phyloP scores from a whole-genome alignment of 352 stramenopile genomes.

The Pythium sukuiense region DNA sequence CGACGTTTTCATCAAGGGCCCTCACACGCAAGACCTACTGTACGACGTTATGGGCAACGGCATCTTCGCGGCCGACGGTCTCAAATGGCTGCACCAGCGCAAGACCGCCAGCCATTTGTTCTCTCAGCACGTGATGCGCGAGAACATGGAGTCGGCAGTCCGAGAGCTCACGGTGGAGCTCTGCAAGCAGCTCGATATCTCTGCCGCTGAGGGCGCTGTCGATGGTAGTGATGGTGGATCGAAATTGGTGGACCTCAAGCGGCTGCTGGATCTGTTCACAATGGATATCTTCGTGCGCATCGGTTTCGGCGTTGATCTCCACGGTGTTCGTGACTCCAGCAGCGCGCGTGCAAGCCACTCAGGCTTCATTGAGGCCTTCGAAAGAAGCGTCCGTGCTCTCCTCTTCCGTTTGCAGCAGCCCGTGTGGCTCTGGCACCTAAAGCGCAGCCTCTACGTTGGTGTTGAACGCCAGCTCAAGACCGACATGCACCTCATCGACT shows the following conservation, averaged over 20 bases:
- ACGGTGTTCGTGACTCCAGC: slow-evolving; percentile 24
- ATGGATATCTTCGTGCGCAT: slow-evolving; percentile 77
- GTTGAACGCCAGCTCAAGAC: slow-evolving; percentile 33
- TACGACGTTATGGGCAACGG: slow-evolving; percentile 61
- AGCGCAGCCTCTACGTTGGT: slow-evolving; percentile 38
- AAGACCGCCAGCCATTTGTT: slow-evolving; percentile 88
- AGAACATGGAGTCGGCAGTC: slow-evolving; percentile 44
- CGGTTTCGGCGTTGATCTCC: slow-evolving; percentile 65
- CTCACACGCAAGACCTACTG: slow-evolving; percentile 36
- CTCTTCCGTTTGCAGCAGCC: slow-evolving; percentile 44
- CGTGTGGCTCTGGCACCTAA: slow-evolving; percentile 49
- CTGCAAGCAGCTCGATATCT: slow-evolving; percentile 23
- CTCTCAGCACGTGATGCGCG: slow-evolving; percentile 55
- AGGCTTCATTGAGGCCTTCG: slow-evolving; percentile 49
- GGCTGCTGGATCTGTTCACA: slow-evolving; percentile 53
- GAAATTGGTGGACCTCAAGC: slow-evolving; percentile 32
- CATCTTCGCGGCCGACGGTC: slow-evolving; percentile 63
- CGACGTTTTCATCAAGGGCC: slow-evolving; percentile 57
- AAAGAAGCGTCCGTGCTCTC: slow-evolving; percentile 35
- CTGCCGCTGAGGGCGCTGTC: slow-evolving; percentile 3
- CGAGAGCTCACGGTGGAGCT: slow-evolving; percentile 31
- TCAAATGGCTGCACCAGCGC: slow-evolving; percentile 60
- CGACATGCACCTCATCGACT: slow-evolving; percentile 39
- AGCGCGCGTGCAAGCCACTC: slow-evolving; percentile 29
- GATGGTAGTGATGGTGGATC: background rate